Conservation (phyloP, 768 basidiomycete genomes). For the Tylopilus felleus region DNA sequence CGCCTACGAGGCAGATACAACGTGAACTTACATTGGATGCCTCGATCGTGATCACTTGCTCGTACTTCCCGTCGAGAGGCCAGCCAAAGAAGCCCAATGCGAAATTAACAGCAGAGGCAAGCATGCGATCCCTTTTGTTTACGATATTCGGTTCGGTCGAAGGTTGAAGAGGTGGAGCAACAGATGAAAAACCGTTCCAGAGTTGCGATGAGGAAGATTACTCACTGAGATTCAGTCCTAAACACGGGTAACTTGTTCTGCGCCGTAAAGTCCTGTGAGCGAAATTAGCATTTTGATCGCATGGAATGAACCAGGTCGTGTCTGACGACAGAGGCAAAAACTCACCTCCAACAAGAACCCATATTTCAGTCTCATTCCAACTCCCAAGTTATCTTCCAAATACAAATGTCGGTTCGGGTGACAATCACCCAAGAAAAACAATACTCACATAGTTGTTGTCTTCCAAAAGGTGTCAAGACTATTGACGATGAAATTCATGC, state of each 20-base stretch:
- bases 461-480: constrained; percentile 89
- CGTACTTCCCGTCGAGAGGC: constrained; percentile 68
- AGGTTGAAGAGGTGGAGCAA: background rate
- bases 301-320: background rate
- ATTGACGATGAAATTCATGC: background rate
- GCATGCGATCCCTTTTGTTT: constrained; percentile 62
- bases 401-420: background rate
- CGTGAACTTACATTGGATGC: constrained; percentile 44
- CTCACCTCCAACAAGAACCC: constrained; percentile 66
- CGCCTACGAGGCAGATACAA: constrained; percentile 1
- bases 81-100: constrained; percentile 76
- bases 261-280: constrained; percentile 54
- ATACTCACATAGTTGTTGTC: constrained; percentile 75
- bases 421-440: background rate
- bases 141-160: background rate
- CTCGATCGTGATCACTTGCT: constrained; percentile 76
- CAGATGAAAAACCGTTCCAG: background rate
- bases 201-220: background rate
- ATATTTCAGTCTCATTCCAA: constrained; percentile 74
- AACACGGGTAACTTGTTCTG: constrained; percentile 69
- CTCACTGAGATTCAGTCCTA: constrained; percentile 72
- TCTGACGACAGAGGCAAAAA: background rate
- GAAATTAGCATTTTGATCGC: constrained; percentile 14
- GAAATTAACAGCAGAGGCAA: constrained; percentile 60
- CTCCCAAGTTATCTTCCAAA: constrained; percentile 55